Conservation (phyloP, 805 yeast species). For the Barnettozyma populi region DNA sequence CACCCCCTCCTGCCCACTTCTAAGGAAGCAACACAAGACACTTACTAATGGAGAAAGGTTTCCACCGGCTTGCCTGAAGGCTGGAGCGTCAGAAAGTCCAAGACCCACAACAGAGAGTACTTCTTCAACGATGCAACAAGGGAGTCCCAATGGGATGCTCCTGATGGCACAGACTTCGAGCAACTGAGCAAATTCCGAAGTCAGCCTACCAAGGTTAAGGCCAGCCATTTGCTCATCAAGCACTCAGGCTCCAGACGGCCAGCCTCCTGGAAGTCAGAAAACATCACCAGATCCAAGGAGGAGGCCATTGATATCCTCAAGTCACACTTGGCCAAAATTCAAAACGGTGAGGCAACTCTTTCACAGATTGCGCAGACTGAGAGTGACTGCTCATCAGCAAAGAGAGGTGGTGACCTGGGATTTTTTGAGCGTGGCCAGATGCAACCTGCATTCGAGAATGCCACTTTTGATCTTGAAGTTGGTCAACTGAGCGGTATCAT, state of each 20-base stretch:
- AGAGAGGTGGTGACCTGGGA: constrained; percentile 90
- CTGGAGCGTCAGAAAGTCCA: constrained; percentile 79
- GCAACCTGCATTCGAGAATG: constrained; percentile 93
- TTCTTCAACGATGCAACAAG: constrained; percentile 64
- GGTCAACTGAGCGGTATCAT: constrained; percentile 82
- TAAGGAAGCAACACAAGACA: no score
- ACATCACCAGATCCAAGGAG: constrained; percentile 73
- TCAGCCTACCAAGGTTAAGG: constrained; percentile 67
- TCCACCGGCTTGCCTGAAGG: constrained; percentile 76
- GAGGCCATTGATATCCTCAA: constrained; percentile 69
- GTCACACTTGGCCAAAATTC: constrained; percentile 50
- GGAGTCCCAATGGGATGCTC: constrained; percentile 88
- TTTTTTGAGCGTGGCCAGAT: constrained; percentile 83
- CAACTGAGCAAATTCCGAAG: constrained; percentile 53
- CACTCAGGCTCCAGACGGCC: constrained; percentile 85
- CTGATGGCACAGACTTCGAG: constrained; percentile 68
- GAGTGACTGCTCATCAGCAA: constrained; percentile 84
- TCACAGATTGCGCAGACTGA: constrained; percentile 73
- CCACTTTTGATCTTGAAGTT: constrained; percentile 72
- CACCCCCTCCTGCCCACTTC: neutral
- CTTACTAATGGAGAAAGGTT: neutral
- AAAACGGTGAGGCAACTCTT: constrained; percentile 60
- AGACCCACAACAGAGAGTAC: constrained; percentile 80
- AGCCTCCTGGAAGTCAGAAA: constrained; percentile 79
- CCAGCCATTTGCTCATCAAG: constrained; percentile 77